Evolutionary conservation across 2,329 filamentous ascomycete genomes (phyloP).

Genomic region (Talaromyces piceae): DNA sequence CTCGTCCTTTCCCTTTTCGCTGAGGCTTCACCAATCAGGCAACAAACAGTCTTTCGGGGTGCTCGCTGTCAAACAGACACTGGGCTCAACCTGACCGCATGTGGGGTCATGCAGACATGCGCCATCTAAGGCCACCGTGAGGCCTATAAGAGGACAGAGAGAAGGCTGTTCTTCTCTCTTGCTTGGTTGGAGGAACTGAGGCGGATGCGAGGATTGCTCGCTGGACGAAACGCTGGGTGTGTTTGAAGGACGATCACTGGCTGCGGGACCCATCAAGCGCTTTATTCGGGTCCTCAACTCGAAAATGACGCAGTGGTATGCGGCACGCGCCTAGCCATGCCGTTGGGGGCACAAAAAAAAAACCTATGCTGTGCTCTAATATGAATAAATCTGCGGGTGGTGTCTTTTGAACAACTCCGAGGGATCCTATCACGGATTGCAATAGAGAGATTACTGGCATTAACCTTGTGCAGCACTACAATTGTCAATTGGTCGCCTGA

Average conservation of each 20-base stretch:
- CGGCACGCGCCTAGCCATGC: neutral
- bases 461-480: neutral
- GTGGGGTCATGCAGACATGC: constrained; percentile 6
- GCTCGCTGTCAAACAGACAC: neutral
- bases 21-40: constrained; percentile 1
- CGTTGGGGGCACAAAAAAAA: neutral
- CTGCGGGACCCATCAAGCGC: neutral
- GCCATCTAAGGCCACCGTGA: constrained; percentile 1
- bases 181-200: neutral
- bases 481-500: neutral
- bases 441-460: too few relatives aligned
- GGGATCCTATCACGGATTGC: too few relatives aligned
- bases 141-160: neutral
- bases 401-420: too few relatives aligned
- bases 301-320: neutral
- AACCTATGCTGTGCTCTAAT: too few relatives aligned
- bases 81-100: constrained; percentile 1
- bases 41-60: neutral
- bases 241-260: neutral
- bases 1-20: neutral
- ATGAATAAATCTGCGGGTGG: too few relatives aligned
- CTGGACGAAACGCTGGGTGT: neutral
- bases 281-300: neutral
- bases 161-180: neutral
- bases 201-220: neutral